phyloP scores from a whole-genome alignment of 148 eudicot species.

The Vaccinium myrtillus region DNA sequence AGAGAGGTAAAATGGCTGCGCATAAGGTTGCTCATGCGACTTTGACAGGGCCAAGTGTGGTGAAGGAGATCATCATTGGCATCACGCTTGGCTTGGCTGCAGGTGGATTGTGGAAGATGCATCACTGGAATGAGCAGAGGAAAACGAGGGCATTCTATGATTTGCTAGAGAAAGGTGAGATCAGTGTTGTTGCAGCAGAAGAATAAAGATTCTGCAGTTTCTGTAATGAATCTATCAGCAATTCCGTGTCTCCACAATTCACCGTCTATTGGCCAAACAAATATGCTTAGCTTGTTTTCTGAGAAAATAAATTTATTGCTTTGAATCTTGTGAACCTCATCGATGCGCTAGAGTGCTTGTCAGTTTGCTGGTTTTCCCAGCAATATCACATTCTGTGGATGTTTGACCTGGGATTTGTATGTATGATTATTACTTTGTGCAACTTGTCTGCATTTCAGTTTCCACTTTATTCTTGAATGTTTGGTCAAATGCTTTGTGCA shows the following conservation, averaged over 20 bases:
- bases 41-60: conserved; percentile 65
- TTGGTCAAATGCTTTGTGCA: not conserved
- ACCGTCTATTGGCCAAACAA: not conserved
- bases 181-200: conserved; percentile 12
- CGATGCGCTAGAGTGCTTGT: not conserved
- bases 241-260: not conserved
- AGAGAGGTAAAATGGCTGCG: conserved; percentile 42
- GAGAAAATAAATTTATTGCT: not conserved
- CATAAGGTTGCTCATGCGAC: conserved; percentile 57
- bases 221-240: not conserved
- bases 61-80: conserved; percentile 52
- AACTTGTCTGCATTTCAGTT: not conserved
- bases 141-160: conserved; percentile 48
- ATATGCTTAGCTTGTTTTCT: not conserved
- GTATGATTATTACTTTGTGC: not conserved
- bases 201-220: conserved; percentile 5
- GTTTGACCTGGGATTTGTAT: not conserved
- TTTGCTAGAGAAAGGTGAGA: conserved; percentile 25
- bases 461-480: not conserved
- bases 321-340: not conserved
- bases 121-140: conserved; percentile 68
- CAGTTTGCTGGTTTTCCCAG: not conserved
- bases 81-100: conserved; percentile 43
- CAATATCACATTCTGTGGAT: not conserved
- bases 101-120: conserved; percentile 62